These are phyloP conservation scores for Botrytis fragariae DNA, from an alignment of 2,329 filamentous ascomycete species.

Conservation along the genomic window DNA sequence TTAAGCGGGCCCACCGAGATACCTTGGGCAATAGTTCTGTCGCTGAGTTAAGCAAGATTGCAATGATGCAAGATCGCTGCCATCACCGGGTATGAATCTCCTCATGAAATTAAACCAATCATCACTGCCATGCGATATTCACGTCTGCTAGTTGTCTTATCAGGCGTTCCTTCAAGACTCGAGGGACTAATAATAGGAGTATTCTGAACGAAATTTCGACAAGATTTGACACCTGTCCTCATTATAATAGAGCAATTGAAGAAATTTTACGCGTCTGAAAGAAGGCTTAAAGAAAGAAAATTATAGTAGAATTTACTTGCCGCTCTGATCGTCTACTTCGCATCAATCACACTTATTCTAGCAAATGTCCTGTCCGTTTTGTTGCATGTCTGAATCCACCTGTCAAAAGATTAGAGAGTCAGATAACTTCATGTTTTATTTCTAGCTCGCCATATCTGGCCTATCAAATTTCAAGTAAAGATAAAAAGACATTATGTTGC, in stretches of 20 bases:
- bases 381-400: not conserved
- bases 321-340: not conserved
- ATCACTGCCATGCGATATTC: not conserved
- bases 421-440: not conserved
- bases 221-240: not conserved
- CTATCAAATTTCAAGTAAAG: not conserved
- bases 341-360: not conserved
- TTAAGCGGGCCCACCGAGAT: not conserved
- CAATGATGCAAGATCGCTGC: not conserved
- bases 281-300: not conserved
- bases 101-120: not conserved
- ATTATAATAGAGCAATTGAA: not conserved
- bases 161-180: not conserved
- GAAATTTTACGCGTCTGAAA: not conserved
- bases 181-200: not conserved
- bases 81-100: not conserved
- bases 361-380: not conserved
- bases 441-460: no score
- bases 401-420: not conserved
- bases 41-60: not conserved
- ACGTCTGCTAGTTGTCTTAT: not conserved
- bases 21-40: not conserved
- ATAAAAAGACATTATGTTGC: not conserved
- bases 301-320: not conserved
- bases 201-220: not conserved